Conservation (phyloP, 2,329 filamentous ascomycete species). For the Pseudophaeomoniella oleicola region DNA sequence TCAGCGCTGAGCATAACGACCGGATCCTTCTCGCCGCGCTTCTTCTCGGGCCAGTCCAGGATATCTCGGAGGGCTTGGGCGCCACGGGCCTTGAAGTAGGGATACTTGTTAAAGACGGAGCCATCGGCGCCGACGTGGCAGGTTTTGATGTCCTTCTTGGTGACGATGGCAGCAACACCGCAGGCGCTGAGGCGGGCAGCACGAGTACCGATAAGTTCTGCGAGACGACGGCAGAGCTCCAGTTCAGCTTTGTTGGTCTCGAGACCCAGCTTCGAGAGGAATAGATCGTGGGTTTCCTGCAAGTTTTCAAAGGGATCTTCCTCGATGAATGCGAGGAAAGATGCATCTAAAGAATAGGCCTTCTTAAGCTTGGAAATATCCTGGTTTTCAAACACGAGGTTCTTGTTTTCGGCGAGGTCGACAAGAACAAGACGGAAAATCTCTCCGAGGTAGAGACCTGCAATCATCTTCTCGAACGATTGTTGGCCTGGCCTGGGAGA, state of each 20-base stretch:
- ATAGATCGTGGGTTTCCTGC: slow-evolving; percentile 71
- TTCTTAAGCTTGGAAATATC: slow-evolving; percentile 69
- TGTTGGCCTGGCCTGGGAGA: slow-evolving; percentile 89
- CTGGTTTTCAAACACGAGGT: slow-evolving; percentile 70
- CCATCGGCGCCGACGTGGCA: slow-evolving; percentile 96
- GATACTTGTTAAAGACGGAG: slow-evolving; percentile 98
- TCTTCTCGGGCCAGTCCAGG: slow-evolving; percentile 76
- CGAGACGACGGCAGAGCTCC: slow-evolving; percentile 73
- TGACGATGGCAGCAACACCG: slow-evolving; percentile 90
- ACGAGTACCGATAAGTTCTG: slow-evolving; percentile 88
- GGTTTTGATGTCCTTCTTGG: slow-evolving; percentile 77
- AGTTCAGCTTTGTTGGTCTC: slow-evolving; percentile 61
- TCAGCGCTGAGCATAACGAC: slow-evolving; percentile 80
- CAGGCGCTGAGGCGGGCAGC: slow-evolving; percentile 86
- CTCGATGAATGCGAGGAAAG: slow-evolving; percentile 85
- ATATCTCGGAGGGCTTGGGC: slow-evolving; percentile 86
- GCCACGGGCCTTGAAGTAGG: slow-evolving; percentile 88
- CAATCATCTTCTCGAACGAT: slow-evolving; percentile 96
- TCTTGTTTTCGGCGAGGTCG: slow-evolving; percentile 60
- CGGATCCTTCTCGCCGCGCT: slow-evolving; percentile 58
- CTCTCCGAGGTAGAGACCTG: slow-evolving; percentile 85
- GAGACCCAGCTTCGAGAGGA: slow-evolving; percentile 62
- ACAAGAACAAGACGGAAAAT: slow-evolving; percentile 80
- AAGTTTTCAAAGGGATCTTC: slow-evolving; percentile 95
- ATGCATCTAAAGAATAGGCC: slow-evolving; percentile 80